phyloP scores from a whole-genome alignment of 768 basidiomycete genomes.

The Boletus barrowsii region DNA sequence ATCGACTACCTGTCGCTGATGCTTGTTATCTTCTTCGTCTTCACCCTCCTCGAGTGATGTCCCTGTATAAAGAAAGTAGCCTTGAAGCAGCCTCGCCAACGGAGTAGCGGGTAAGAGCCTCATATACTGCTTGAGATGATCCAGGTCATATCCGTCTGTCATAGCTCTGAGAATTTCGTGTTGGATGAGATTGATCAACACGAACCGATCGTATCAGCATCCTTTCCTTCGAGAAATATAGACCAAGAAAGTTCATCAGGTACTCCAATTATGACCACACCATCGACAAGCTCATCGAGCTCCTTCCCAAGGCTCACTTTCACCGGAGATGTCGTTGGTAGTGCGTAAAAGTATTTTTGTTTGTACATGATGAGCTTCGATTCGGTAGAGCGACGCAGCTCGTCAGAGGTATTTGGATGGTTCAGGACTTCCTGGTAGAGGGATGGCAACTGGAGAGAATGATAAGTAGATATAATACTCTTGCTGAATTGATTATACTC shows the following conservation, averaged over 20 bases:
- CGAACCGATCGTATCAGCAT: constrained; percentile 66
- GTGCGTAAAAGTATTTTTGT: constrained; percentile 55
- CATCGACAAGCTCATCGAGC: constrained; percentile 69
- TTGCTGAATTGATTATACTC: constrained; percentile 37
- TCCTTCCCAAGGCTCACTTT: constrained; percentile 55
- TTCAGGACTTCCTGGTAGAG: constrained; percentile 79
- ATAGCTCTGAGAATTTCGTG: neutral
- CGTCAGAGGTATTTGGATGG: constrained; percentile 76
- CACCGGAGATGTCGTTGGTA: constrained; percentile 43
- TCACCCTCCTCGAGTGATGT: constrained; percentile 42
- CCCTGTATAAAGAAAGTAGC: constrained; percentile 65
- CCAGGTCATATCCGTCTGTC: constrained; percentile 60
- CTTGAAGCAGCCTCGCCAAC: constrained; percentile 55
- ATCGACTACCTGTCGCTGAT: constrained; percentile 16
- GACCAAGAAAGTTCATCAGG: constrained; percentile 84
- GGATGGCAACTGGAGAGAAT: constrained; percentile 52
- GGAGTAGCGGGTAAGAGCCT: constrained; percentile 59
- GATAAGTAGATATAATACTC: constrained; percentile 8
- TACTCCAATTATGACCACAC: constrained; percentile 71
- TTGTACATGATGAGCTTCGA: constrained; percentile 68
- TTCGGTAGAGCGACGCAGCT: constrained; percentile 75
- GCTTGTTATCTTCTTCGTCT: constrained; percentile 18
- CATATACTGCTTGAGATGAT: constrained; percentile 57
- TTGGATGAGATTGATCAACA: neutral
- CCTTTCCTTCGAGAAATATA: constrained; percentile 68